These are phyloP conservation scores for Thielaviopsis euricoi DNA, from an alignment of 2,329 filamentous ascomycete genomes.

Conservation along the genomic window DNA sequence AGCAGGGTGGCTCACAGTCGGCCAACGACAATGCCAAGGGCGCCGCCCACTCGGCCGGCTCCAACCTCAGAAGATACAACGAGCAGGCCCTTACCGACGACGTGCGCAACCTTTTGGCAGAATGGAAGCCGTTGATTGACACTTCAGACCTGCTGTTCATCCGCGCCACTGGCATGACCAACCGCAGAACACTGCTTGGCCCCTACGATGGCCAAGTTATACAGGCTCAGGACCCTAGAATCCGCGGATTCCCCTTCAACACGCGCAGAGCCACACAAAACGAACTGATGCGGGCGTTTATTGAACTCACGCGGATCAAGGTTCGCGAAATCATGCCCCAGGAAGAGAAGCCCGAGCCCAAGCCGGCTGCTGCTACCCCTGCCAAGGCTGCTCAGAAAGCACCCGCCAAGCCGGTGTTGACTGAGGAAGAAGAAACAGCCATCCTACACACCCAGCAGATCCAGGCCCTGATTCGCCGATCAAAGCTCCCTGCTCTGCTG, in stretches of 20 bases:
- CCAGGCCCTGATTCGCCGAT: constrained; percentile 72
- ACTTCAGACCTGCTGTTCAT: constrained; percentile 75
- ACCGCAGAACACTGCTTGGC: constrained; percentile 73
- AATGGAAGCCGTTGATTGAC: constrained; percentile 79
- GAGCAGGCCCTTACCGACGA: constrained; percentile 83
- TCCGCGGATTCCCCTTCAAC: constrained; percentile 83
- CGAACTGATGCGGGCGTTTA: constrained; percentile 86
- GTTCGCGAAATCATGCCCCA: constrained; percentile 60
- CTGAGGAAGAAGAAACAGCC: constrained; percentile 70
- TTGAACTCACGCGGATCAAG: constrained; percentile 84
- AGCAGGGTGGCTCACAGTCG: constrained; percentile 90
- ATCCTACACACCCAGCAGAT: constrained; percentile 77
- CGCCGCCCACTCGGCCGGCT: constrained; percentile 82
- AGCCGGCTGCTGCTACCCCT: constrained; percentile 17
- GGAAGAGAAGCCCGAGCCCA: constrained; percentile 27
- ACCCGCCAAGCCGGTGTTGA: constrained; percentile 44
- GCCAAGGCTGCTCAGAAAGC: constrained; percentile 30
- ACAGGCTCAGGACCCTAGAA: constrained; percentile 57
- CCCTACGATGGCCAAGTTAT: constrained; percentile 82
- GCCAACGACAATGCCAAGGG: constrained; percentile 91
- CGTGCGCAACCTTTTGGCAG: constrained; percentile 59
- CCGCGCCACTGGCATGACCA: constrained; percentile 73
- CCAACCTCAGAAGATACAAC: constrained; percentile 80
- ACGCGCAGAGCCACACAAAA: constrained; percentile 83
- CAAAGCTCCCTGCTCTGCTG: constrained; percentile 73